A percentile compares a stretch with the other conserved stretches of the same genome.
These are phyloP conservation scores for Calendula officinalis DNA, from an alignment of 129 eudicot species.

Conservation along the genomic window DNA sequence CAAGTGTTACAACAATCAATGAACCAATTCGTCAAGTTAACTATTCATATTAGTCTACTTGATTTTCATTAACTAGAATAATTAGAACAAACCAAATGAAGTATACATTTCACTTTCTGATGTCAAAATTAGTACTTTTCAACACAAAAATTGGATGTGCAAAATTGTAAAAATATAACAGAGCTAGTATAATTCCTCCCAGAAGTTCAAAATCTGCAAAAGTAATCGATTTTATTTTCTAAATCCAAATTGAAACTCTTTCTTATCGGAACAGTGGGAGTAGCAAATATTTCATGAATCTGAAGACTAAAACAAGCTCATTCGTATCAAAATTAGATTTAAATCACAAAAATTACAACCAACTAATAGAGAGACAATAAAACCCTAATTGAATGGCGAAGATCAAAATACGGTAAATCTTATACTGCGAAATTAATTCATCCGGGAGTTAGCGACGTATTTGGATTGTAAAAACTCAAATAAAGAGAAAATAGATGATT, in stretches of 20 bases:
- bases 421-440: conserved; percentile 9
- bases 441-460: conserved; percentile 2
- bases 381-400: conserved; percentile 13
- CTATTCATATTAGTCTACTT: conserved; percentile 12
- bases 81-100: background rate
- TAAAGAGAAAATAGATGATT: conserved; percentile 1
- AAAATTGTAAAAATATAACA: conserved; percentile 1
- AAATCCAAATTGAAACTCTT: background rate
- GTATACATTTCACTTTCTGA: background rate
- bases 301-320: background rate
- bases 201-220: background rate
- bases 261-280: background rate
- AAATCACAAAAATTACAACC: background rate
- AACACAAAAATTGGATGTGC: background rate
- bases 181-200: background rate
- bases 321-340: background rate
- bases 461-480: background rate
- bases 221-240: background rate
- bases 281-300: background rate
- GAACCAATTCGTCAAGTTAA: conserved; percentile 8
- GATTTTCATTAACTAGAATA: background rate
- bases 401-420: conserved; percentile 2
- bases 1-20: conserved; percentile 4
- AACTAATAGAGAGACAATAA: background rate
- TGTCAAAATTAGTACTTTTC: conserved; percentile 9